Conservation (phyloP, 192 early-diverging fungal genomes). For the Coemansia sp. region DNA sequence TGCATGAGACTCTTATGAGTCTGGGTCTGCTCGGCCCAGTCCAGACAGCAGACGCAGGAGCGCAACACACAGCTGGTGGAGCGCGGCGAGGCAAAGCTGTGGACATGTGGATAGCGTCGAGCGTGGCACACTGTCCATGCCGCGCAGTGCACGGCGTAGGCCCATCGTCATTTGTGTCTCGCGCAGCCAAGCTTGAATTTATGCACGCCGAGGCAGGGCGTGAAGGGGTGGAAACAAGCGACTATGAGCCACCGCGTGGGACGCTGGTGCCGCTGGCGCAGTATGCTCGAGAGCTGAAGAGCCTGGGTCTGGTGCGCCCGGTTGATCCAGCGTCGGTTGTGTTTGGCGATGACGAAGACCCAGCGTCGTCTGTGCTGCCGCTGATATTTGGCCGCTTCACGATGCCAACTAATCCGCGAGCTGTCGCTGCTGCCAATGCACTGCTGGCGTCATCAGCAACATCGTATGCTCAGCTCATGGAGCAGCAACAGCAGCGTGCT, state of each 20-base stretch:
- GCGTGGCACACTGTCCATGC: slow-evolving; percentile 52
- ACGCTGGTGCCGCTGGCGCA: slow-evolving; percentile 34
- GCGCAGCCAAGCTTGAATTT: slow-evolving; percentile 11
- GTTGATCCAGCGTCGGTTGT: slow-evolving; percentile 35
- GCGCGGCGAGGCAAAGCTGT: slow-evolving; percentile 4
- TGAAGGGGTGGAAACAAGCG: background rate
- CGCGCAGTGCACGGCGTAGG: slow-evolving; percentile 41
- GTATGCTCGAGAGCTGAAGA: slow-evolving; percentile 29
- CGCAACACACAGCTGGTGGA: slow-evolving; percentile 1
- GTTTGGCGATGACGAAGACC: slow-evolving; percentile 18
- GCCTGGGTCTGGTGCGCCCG: slow-evolving; percentile 39
- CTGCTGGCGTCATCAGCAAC: slow-evolving; percentile 35
- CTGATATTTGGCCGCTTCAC: slow-evolving; percentile 51
- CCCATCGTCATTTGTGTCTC: slow-evolving; percentile 46
- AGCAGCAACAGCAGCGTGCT: background rate
- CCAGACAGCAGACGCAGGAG: background rate
- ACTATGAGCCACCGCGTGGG: slow-evolving; percentile 22
- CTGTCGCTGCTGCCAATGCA: slow-evolving; percentile 38
- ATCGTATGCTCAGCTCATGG: slow-evolving; percentile 31
- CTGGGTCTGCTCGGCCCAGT: slow-evolving; percentile 22
- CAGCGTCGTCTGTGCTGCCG: slow-evolving; percentile 35
- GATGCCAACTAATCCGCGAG: slow-evolving; percentile 30
- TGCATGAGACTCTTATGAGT: slow-evolving; percentile 23
- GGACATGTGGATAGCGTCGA: slow-evolving; percentile 44
- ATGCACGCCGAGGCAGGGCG: background rate